phyloP scores from a whole-genome alignment of 2,329 filamentous ascomycete genomes.

The Fusarium piperis region DNA sequence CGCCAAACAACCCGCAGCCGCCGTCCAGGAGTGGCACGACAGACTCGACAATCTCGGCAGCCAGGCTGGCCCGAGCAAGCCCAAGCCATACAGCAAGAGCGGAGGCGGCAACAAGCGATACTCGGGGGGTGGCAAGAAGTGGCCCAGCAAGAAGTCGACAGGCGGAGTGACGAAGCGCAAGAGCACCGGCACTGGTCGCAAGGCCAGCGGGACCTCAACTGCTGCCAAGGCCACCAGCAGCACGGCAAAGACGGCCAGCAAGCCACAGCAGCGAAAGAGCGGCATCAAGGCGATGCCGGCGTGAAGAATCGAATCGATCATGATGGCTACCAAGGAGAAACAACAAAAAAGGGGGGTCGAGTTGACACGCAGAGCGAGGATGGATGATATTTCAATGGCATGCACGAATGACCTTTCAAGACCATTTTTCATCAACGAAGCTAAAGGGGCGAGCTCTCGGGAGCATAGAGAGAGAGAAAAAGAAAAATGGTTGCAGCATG shows the following conservation, averaged over 20 bases:
- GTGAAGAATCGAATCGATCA: background rate
- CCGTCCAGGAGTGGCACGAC: conserved; percentile 49
- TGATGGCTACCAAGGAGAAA: background rate
- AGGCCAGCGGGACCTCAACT: conserved; percentile 44
- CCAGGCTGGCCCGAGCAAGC: conserved; percentile 40
- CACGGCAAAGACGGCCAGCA: conserved; percentile 41
- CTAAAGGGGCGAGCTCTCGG: conserved; percentile 4
- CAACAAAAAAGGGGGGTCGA: background rate
- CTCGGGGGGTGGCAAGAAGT: conserved; percentile 44
- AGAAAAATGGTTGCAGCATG: conserved; percentile 4
- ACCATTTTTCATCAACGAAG: conserved; percentile 18
- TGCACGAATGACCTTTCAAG: conserved; percentile 11
- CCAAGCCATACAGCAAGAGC: conserved; percentile 40
- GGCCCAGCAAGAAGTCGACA: conserved; percentile 42
- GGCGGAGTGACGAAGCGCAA: conserved; percentile 47
- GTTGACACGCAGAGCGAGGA: conserved; percentile 6
- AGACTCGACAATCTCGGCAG: conserved; percentile 44
- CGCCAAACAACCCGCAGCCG: conserved; percentile 38
- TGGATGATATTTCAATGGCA: conserved; percentile 30
- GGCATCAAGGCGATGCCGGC: conserved; percentile 51
- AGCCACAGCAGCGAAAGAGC: conserved; percentile 47
- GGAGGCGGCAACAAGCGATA: conserved; percentile 43
- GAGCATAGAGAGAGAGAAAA: conserved; percentile 7
- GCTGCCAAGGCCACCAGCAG: conserved; percentile 33
- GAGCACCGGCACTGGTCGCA: conserved; percentile 41